Evolutionary conservation across 2,329 filamentous ascomycete species (phyloP), one percentile per base, ranked within the genome.

Genomic region (Simplicillium sp.): DNA sequence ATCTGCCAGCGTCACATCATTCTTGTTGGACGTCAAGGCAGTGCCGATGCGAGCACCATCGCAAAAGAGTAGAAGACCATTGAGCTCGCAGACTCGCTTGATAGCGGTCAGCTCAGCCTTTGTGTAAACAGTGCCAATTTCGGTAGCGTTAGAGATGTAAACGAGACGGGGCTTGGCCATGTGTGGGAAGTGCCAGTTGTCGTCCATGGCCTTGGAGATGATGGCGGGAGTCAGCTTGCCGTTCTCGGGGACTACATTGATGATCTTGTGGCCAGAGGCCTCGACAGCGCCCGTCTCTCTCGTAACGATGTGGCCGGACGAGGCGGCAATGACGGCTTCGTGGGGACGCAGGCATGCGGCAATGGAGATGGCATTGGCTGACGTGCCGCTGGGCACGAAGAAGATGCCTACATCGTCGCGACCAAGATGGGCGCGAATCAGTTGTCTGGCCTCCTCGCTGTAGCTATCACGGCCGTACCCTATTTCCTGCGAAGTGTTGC

Each of bases 311-410:
- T 73, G 69, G 0, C 70, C 69, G 0, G 68, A 64, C 17, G 65
- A 64, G 2, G 68, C 60, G 3, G 69, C 67, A n/a, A 73, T 64
- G 14, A 73, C 68, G 2, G 69, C 68, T 43, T 73, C 70, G 40
- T 70, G 68, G 0, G 69, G 67, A 1, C 68, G 61, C 6, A 73
- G 54, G 32, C 69, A 73, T 8, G 67, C 68, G 0, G 67, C 68
- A 35, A 73, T 73, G 34, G 65, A 70, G 39, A 73, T 72, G 31
- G 68, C 61, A 40, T 73, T 73, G 28, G 70, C 69, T 1, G 68
- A 68, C 1, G 69, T 73, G 11, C 69, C 69, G 40, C 66, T 72
- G 1, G 70, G 68, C 0, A 73, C 70, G 39, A 73, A 73, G 50
- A 69, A 69, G 41, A 73, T 60, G 35, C 64, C 65, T 0, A 68